phyloP scores from a whole-genome alignment of 2,329 filamentous ascomycete species.

The Aspergillus flavus region DNA sequence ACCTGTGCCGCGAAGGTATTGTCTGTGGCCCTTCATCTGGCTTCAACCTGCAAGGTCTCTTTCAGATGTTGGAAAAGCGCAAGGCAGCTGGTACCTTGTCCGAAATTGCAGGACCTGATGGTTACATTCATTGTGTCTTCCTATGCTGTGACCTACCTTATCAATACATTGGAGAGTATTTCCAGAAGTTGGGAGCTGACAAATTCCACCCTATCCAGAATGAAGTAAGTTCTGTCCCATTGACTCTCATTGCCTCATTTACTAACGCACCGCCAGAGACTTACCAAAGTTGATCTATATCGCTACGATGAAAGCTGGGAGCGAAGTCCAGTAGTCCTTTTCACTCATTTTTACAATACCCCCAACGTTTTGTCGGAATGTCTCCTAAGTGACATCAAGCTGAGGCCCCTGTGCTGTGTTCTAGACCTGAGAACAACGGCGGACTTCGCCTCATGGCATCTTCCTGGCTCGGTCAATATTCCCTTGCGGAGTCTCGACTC shows the following conservation, averaged over 20 bases:
- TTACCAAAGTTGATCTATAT: conserved; percentile 55
- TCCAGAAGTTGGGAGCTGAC: conserved; percentile 54
- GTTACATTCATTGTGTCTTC: conserved; percentile 58
- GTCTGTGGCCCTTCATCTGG: conserved; percentile 65
- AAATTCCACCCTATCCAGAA: conserved; percentile 56
- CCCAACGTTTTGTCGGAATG: conserved; percentile 24
- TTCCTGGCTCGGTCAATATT: conserved; percentile 50
- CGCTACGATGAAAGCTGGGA: conserved; percentile 62
- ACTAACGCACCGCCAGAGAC: conserved; percentile 35
- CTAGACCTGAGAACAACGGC: conserved; percentile 49
- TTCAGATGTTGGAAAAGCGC: conserved; percentile 53
- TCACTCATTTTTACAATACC: conserved; percentile 42
- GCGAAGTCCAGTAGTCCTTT: conserved; percentile 42
- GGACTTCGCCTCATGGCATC: conserved; percentile 48
- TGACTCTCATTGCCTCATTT: conserved; percentile 1
- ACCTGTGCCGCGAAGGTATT: conserved; percentile 59
- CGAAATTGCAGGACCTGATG: conserved; percentile 49
- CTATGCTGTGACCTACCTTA: conserved; percentile 66
- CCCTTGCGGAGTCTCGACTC: conserved; percentile 43
- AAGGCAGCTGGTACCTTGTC: conserved; percentile 50
- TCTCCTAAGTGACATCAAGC: conserved; percentile 24
- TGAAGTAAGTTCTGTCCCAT: conserved; percentile 34
- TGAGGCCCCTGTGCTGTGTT: conserved; percentile 38
- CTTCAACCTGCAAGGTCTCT: conserved; percentile 58
- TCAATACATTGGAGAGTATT: conserved; percentile 64